These are phyloP conservation scores for Leccinellum rugosiceps DNA, from an alignment of 768 basidiomycete genomes.

Conservation along the genomic window DNA sequence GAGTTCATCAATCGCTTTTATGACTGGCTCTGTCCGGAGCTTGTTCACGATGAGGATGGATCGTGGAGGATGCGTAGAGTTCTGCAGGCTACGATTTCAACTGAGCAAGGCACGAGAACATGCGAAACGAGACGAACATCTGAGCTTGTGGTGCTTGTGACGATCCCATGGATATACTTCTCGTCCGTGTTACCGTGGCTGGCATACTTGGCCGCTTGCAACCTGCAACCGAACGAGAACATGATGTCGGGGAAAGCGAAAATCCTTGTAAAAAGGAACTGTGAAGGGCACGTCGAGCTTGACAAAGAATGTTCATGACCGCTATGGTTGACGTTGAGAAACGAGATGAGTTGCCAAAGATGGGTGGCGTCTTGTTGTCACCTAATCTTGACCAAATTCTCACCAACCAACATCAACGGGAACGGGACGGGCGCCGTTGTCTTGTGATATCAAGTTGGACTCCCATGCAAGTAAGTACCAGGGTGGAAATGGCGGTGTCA, in stretches of 20 bases:
- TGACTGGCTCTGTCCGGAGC: slow-evolving; percentile 71
- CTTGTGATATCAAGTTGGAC: background rate
- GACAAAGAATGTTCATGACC: slow-evolving; percentile 20
- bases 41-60: slow-evolving; percentile 79
- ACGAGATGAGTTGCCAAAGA: slow-evolving; percentile 11
- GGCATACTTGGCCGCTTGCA: background rate
- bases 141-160: slow-evolving; percentile 7
- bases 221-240: slow-evolving; percentile 1
- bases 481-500: no score
- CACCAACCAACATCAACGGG: slow-evolving; percentile 9
- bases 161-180: slow-evolving; percentile 15
- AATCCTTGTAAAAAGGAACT: slow-evolving; percentile 17
- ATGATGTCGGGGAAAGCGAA: background rate
- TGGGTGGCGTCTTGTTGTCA: slow-evolving; percentile 3
- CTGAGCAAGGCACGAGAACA: slow-evolving; percentile 20
- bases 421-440: no score
- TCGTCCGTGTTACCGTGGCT: slow-evolving; percentile 1
- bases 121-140: slow-evolving; percentile 18
- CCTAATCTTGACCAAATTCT: background rate
- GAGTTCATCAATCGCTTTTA: slow-evolving; percentile 71
- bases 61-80: slow-evolving; percentile 42
- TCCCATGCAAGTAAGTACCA: no score
- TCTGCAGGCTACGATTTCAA: slow-evolving; percentile 25
- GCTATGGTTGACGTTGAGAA: background rate
- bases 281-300: slow-evolving; percentile 22